These are phyloP conservation scores for Pulicaria dysenterica DNA, from an alignment of 129 eudicot genomes.

Conservation along the genomic window DNA sequence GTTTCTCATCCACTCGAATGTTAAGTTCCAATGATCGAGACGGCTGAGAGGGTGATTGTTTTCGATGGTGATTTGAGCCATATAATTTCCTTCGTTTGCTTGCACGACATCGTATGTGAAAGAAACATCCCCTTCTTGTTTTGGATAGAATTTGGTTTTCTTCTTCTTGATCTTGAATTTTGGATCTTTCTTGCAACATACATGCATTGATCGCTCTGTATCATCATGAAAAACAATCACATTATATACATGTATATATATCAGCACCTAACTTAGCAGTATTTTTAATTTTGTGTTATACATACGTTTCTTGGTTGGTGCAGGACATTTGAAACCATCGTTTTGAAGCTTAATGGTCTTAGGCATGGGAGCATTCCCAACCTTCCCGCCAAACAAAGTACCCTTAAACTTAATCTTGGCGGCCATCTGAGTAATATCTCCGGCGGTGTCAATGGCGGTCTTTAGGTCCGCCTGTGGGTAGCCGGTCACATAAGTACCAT, in stretches of 20 bases:
- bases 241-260: too few relatives aligned
- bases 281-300: constrained; percentile 42
- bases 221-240: constrained; percentile 14
- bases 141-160: constrained; percentile 48
- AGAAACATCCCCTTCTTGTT: constrained; percentile 63
- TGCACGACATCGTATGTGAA: constrained; percentile 69
- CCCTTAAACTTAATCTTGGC: constrained; percentile 57
- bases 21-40: constrained; percentile 90
- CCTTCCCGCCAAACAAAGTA: constrained; percentile 60
- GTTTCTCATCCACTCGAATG: constrained; percentile 95
- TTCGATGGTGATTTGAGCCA: constrained; percentile 82
- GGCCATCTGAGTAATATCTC: constrained; percentile 56
- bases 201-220: constrained; percentile 65
- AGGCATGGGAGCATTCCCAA: constrained; percentile 61
- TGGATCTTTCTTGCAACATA: constrained; percentile 76
- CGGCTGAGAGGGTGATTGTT: constrained; percentile 89
- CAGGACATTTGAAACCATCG: constrained; percentile 82
- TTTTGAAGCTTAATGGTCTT: constrained; percentile 59
- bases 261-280: too few relatives aligned
- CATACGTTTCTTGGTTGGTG: constrained; percentile 42
- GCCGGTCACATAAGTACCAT: constrained; percentile 70
- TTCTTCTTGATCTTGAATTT: constrained; percentile 50
- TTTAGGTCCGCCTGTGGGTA: constrained; percentile 69
- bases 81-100: constrained; percentile 54
- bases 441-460: constrained; percentile 87